Evolutionary conservation across 768 basidiomycete species (phyloP).

Genomic region (Saitozyma podzolica): DNA sequence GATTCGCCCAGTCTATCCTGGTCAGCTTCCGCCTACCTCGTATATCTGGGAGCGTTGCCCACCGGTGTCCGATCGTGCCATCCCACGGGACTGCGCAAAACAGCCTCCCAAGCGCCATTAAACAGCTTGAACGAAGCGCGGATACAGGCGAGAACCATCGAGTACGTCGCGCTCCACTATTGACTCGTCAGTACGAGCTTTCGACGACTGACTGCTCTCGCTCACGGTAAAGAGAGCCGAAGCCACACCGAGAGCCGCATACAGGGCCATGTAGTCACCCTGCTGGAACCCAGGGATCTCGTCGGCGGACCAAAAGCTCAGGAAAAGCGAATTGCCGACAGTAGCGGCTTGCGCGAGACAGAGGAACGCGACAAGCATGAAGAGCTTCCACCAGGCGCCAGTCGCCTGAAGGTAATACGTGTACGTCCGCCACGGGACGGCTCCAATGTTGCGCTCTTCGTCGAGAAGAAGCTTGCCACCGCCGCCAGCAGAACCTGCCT

Average conservation of each 20-base stretch:
- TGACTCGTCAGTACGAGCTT: neutral
- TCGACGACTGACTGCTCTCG: neutral
- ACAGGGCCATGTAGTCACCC: conserved; percentile 67
- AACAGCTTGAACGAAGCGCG: conserved; percentile 59
- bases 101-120: conserved; percentile 60
- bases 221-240: conserved; percentile 28
- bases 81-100: conserved; percentile 64
- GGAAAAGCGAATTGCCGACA: conserved; percentile 67
- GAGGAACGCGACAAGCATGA: conserved; percentile 57
- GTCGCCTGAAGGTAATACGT: conserved; percentile 58
- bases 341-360: conserved; percentile 58
- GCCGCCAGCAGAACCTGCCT: conserved; percentile 20
- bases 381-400: conserved; percentile 55
- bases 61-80: conserved; percentile 69
- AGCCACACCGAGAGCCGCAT: conserved; percentile 49
- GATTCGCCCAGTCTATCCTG: conserved; percentile 45
- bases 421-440: conserved; percentile 60
- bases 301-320: conserved; percentile 70
- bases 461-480: conserved; percentile 47
- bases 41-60: neutral
- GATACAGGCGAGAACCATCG: conserved; percentile 47
- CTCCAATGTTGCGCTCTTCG: conserved; percentile 63
- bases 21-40: neutral
- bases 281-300: conserved; percentile 62
- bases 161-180: conserved; percentile 35